Evolutionary conservation across 768 basidiomycete genomes (phyloP).

Genomic region (Xerocomus spinulosus): DNA sequence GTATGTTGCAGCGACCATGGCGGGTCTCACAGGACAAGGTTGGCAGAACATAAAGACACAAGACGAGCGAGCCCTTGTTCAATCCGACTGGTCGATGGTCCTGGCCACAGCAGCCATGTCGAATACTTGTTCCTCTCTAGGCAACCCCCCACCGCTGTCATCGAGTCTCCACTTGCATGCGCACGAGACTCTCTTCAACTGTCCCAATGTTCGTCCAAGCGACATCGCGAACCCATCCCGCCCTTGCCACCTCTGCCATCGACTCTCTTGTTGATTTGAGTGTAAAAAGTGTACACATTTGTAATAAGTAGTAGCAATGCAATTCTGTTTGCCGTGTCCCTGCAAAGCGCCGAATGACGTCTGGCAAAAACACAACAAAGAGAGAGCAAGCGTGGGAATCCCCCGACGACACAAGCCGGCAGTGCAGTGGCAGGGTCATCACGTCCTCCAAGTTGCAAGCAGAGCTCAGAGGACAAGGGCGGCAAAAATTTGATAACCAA

Average conservation of each 20-base stretch:
- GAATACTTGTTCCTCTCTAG: slow-evolving; percentile 24
- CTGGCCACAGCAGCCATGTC: slow-evolving; percentile 10
- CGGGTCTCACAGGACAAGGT: background rate
- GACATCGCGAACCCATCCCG: slow-evolving; percentile 13
- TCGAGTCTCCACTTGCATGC: slow-evolving; percentile 21
- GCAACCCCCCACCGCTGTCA: slow-evolving; percentile 14
- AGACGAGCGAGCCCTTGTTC: slow-evolving; percentile 20
- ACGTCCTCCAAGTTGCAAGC: slow-evolving; percentile 8
- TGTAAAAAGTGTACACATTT: too few species aligned
- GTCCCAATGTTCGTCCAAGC: slow-evolving; percentile 11
- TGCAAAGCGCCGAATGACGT: background rate
- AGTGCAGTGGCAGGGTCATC: slow-evolving; percentile 12
- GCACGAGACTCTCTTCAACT: slow-evolving; percentile 30
- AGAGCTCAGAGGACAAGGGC: slow-evolving; percentile 19
- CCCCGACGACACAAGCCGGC: slow-evolving; percentile 8
- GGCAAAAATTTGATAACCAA: slow-evolving; percentile 48
- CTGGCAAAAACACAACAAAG: background rate
- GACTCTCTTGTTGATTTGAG: slow-evolving; percentile 9
- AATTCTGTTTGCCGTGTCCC: background rate
- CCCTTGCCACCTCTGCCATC: slow-evolving; percentile 22
- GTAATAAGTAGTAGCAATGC: too few species aligned
- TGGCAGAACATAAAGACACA: background rate
- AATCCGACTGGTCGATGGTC: slow-evolving; percentile 22
- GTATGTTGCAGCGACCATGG: slow-evolving; percentile 4
- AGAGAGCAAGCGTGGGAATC: background rate